These are phyloP conservation scores for Pedinophyceae sp. DNA, from an alignment of 139 green algal species.

Conservation along the genomic window DNA sequence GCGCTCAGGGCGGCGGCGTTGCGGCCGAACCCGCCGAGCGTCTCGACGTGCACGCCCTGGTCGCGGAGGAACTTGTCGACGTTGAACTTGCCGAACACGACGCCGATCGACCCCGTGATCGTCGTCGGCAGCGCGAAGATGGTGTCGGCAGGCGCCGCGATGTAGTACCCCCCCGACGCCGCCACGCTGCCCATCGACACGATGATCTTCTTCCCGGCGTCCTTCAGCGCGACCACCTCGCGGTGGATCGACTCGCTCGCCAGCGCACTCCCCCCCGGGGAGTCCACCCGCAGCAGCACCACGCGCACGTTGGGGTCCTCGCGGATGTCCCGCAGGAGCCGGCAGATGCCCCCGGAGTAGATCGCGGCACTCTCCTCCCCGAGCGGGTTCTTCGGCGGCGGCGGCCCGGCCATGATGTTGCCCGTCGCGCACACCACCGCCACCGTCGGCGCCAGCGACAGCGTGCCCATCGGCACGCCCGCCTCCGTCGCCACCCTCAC, in stretches of 20 bases:
- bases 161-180: constrained; percentile 9
- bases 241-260: not conserved
- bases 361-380: too few species aligned
- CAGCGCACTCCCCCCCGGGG: constrained; percentile 2
- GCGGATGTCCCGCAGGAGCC: too few species aligned
- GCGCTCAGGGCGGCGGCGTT: constrained; percentile 3
- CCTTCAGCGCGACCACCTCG: not conserved
- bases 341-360: too few species aligned
- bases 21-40: not conserved
- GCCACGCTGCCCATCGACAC: constrained; percentile 8
- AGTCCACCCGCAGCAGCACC: constrained; percentile 4
- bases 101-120: constrained; percentile 7
- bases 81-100: constrained; percentile 6
- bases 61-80: constrained; percentile 1
- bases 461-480: too few species aligned
- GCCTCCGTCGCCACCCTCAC: too few species aligned
- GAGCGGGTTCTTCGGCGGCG: too few species aligned
- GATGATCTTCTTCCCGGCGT: constrained; percentile 1
- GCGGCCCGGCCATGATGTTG: too few species aligned
- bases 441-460: too few species aligned
- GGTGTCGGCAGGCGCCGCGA: constrained; percentile 2
- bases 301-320: not conserved
- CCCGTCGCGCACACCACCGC: too few species aligned
- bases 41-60: constrained; percentile 1
- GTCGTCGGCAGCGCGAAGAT: constrained; percentile 6